phyloP scores from a whole-genome alignment of 2,329 filamentous ascomycete species.

The Pestalotiopsis sp. region DNA sequence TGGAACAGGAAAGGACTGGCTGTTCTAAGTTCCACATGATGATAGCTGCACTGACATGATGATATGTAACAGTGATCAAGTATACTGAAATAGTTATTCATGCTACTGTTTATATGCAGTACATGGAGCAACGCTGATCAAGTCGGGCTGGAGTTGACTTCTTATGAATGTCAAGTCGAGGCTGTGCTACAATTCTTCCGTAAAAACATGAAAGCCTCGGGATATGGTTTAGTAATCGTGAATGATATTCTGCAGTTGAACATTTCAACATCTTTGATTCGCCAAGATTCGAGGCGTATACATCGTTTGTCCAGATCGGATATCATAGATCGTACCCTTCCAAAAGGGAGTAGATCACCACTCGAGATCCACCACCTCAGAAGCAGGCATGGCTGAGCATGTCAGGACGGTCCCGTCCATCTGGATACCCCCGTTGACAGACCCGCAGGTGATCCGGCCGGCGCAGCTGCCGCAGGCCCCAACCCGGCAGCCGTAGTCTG shows the following conservation, averaged over 20 bases:
- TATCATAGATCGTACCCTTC: neutral
- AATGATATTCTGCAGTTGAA: neutral
- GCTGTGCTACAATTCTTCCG: no score
- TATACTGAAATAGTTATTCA: no score
- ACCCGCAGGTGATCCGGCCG: conserved; percentile 20
- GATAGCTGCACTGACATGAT: no score
- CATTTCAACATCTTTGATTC: neutral
- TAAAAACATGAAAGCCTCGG: no score
- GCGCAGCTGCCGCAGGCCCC: conserved; percentile 25
- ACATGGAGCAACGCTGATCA: no score
- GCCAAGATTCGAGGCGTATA: neutral
- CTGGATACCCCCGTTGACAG: conserved; percentile 22
- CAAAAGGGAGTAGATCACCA: neutral
- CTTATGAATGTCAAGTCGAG: no score
- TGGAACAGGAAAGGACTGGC: no score
- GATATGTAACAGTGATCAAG: no score
- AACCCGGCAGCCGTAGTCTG: conserved; percentile 24
- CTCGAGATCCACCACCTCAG: conserved; percentile 16
- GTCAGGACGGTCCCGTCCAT: conserved; percentile 22
- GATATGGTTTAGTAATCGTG: no score
- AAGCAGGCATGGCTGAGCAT: conserved; percentile 22
- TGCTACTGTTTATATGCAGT: no score
- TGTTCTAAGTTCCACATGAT: no score
- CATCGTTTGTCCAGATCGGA: neutral
- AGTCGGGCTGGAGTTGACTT: no score